A percentile compares a stretch with the other conserved stretches of the same genome.
phyloP scores from a whole-genome alignment of 805 yeast species.

The Kodamaea kaohsiungensis region DNA sequence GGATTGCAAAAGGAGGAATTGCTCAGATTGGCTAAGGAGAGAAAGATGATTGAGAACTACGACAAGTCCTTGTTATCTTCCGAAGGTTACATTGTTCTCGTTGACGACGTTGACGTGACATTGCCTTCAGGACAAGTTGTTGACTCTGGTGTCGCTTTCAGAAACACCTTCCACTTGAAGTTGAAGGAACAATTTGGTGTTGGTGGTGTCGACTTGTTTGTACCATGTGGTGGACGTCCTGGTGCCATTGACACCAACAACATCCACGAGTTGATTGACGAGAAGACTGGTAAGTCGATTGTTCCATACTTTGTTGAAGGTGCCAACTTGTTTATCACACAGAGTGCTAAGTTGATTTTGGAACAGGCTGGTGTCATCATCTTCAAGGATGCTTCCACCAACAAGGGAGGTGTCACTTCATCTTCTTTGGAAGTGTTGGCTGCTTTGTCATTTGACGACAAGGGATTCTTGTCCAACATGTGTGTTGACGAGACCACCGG shows the following conservation, averaged over 20 bases:
- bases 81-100: constrained; percentile 78
- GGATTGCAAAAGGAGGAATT: constrained; percentile 85
- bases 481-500: constrained; percentile 60
- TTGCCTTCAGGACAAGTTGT: constrained; percentile 78
- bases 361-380: constrained; percentile 86
- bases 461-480: constrained; percentile 76
- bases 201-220: constrained; percentile 78
- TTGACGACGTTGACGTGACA: constrained; percentile 77
- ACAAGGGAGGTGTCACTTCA: constrained; percentile 98
- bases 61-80: constrained; percentile 66
- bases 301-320: constrained; percentile 95
- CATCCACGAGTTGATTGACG: constrained; percentile 69
- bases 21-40: constrained; percentile 69
- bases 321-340: constrained; percentile 94
- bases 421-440: constrained; percentile 95
- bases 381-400: constrained; percentile 95
- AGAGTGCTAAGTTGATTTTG: constrained; percentile 82
- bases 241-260: constrained; percentile 89
- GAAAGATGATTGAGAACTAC: constrained; percentile 72
- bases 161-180: constrained; percentile 86
- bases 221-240: constrained; percentile 99
- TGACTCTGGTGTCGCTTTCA: constrained; percentile 82
- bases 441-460: constrained; percentile 87
- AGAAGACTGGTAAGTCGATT: constrained; percentile 69
- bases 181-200: constrained; percentile 59